Base-by-base conservation (phyloP, 805 yeast genomes). In the Groenewaldozyma tartarivorans region DNA sequence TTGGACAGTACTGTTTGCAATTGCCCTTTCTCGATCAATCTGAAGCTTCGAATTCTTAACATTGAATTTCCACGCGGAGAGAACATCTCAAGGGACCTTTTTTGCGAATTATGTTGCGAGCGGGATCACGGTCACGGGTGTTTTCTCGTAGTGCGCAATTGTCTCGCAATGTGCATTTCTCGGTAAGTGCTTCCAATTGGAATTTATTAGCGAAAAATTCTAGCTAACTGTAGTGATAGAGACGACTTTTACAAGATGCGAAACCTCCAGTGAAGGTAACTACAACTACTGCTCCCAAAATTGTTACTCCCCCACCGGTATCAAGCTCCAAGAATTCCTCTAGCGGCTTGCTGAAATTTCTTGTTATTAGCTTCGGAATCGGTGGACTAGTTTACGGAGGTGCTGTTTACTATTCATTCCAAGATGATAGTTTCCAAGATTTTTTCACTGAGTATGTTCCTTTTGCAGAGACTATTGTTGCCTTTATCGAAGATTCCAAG, bases 361-460 rank as follows among this genome's bases (percentile, higher is more conserved):
- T 63, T 13, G 35, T 56, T 4, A 26, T 51, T 15, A 35, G 61
- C 20, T 40, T 54, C 3, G 35, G 53, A 4, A 39, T 56, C 3
- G 53, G 52, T 7, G 50, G 63, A 2, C 54, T 61, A 3, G 55
- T 72, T 20, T 80, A 78, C 49, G 76, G 73, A 27, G 76, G 70
- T 27, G 85, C 83, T 40, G 71, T 77, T n/a, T 74, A 71, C 39
- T 61, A 70, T 42, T 67, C 86, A 11, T 62, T 75, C 22, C 62
- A 72, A 46, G 69, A 69, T 53, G 81, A 78, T 49, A 65, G 72
- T 15, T 69, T 79, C 55, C 78, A 75, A 49, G 84, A 80, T 49
- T 48, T 66, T 35, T 80, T 77, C 58, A 67, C 77, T 18, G 78
- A 77, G 48, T 72, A 71, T 44, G 72, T 80, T 35, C 92, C 92